These are phyloP conservation scores for Suillus hirtellus DNA, from an alignment of 768 basidiomycete genomes.

Conservation along the genomic window DNA sequence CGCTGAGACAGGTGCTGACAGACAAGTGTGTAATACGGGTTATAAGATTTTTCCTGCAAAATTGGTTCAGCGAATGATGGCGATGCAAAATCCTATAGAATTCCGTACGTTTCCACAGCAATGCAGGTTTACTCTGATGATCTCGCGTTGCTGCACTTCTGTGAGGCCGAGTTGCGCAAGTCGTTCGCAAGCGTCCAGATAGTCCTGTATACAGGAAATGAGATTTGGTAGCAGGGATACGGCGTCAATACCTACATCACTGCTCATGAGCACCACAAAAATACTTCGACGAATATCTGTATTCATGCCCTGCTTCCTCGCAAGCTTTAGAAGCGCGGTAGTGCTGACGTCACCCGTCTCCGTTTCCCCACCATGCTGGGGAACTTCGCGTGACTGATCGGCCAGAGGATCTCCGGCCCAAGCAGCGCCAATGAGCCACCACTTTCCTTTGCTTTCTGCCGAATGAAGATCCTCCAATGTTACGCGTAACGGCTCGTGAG, in stretches of 20 bases:
- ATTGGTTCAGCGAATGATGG: conserved; percentile 4
- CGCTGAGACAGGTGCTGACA: conserved; percentile 76
- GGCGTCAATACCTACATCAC: conserved; percentile 63
- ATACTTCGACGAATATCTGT: conserved; percentile 91
- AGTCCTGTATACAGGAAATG: conserved; percentile 63
- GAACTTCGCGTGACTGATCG: conserved; percentile 53
- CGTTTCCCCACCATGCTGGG: conserved; percentile 23
- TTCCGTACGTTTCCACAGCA: conserved; percentile 84
- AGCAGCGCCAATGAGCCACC: conserved; percentile 98
- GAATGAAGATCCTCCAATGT: conserved; percentile 82
- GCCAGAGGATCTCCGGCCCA: conserved; percentile 92
- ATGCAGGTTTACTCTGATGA: conserved; percentile 88
- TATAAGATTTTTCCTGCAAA: conserved; percentile 80
- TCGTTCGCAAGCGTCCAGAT: conserved; percentile 93
- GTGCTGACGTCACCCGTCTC: conserved; percentile 32
- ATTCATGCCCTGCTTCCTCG: conserved; percentile 96
- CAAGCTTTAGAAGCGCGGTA: conserved; percentile 68
- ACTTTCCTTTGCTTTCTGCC: conserved; percentile 87
- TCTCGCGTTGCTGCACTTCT: conserved; percentile 92
- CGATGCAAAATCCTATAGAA: neutral
- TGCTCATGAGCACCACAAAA: conserved; percentile 94
- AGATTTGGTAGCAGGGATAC: neutral
- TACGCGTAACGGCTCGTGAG: conserved; percentile 85
- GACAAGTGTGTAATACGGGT: conserved; percentile 93
- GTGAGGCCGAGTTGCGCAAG: conserved; percentile 79